Percentiles rank a stretch among this genome's conserved stretches.
Evolutionary conservation across 495 filamentous ascomycete genomes (phyloP).

Genomic region (Annulohypoxylon moriforme): DNA sequence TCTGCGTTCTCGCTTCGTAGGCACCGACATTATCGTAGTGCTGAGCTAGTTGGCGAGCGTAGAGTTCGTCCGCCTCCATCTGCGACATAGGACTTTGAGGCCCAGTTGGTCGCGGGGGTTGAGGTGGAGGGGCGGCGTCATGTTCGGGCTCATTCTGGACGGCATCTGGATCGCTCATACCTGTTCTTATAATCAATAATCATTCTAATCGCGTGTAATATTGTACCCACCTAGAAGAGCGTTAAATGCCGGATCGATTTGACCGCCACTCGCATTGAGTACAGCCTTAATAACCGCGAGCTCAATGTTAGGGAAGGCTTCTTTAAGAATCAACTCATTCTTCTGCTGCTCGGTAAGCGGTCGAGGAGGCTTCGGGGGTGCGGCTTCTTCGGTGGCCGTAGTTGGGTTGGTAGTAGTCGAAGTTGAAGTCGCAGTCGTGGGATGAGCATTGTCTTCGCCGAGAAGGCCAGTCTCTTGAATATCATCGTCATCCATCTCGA

Average conservation of each 20-base stretch:
- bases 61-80: slow-evolving; percentile 89
- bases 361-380: slow-evolving; percentile 89
- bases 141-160: slow-evolving; percentile 66
- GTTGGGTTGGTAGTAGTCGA: slow-evolving; percentile 45
- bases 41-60: slow-evolving; percentile 92
- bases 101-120: slow-evolving; percentile 73
- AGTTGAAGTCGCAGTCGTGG: slow-evolving; percentile 53
- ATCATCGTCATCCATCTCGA: slow-evolving; percentile 90
- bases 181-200: slow-evolving; percentile 57
- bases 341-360: slow-evolving; percentile 83
- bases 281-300: slow-evolving; percentile 86
- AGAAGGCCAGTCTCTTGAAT: slow-evolving; percentile 70
- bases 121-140: slow-evolving; percentile 66
- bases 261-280: slow-evolving; percentile 82
- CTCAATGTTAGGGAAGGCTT: slow-evolving; percentile 93
- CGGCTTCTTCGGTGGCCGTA: slow-evolving; percentile 57
- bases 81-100: slow-evolving; percentile 76
- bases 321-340: slow-evolving; percentile 87
- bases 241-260: slow-evolving; percentile 95
- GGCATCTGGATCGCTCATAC: slow-evolving; percentile 93
- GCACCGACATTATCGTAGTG: slow-evolving; percentile 76
- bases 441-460: slow-evolving; percentile 53
- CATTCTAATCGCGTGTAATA: neutral
- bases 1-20: slow-evolving; percentile 63
- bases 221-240: slow-evolving; percentile 79